These are phyloP conservation scores for Climacium dendroides DNA, from an alignment of 225 moss, liverwort and hornwort species.

Conservation along the genomic window DNA sequence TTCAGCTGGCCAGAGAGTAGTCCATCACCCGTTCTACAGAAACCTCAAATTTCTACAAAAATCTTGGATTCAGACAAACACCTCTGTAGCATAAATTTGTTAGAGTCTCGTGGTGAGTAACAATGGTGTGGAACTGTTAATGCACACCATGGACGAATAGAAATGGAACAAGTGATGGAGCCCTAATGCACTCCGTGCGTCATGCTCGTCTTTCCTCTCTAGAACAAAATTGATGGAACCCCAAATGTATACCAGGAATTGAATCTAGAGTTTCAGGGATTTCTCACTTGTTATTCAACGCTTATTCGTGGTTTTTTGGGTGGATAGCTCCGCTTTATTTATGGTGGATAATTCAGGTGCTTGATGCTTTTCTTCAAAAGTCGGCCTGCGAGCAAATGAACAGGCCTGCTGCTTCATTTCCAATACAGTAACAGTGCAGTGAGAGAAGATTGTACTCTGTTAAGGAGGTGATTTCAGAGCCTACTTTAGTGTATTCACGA, in stretches of 20 bases:
- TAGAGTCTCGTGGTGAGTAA: not conserved
- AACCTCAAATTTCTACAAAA: not conserved
- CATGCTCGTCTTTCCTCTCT: not conserved
- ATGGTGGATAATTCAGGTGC: not conserved
- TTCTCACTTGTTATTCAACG: not conserved
- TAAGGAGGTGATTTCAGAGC: no score
- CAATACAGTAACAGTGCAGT: no score
- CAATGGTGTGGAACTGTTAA: not conserved
- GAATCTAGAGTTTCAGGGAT: not conserved
- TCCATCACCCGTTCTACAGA: no score
- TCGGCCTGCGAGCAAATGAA: no score
- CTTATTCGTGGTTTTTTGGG: not conserved
- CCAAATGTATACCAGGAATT: not conserved
- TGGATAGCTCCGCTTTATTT: not conserved
- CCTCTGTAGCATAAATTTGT: not conserved
- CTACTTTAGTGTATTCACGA: no score
- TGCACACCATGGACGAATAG: not conserved
- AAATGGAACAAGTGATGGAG: not conserved
- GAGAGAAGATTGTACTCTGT: no score
- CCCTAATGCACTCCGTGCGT: not conserved
- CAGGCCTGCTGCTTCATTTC: no score
- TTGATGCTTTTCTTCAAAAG: not conserved
- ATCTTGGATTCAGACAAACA: not conserved
- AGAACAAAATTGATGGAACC: not conserved
- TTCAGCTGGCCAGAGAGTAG: slow-evolving; percentile 41